Conservation (phyloP, 1,284 basidiomycete genomes). For the Trichosporon ovoides region DNA sequence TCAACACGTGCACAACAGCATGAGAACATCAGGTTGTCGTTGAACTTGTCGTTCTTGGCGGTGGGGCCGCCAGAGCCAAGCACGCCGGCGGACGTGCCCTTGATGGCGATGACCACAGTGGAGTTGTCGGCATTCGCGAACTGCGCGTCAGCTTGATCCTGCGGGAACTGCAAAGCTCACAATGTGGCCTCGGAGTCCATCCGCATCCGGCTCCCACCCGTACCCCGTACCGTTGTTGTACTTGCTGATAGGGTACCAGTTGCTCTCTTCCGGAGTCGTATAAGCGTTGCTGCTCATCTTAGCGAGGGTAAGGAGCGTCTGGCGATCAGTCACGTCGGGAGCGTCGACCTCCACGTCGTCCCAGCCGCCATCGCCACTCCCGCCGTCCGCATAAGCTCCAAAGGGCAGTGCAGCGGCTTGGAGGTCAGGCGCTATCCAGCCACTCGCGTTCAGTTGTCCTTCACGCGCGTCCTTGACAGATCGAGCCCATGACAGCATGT, state of each 20-base stretch:
- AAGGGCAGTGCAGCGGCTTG: background rate
- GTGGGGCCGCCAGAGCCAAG: conserved; percentile 81
- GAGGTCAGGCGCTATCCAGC: conserved; percentile 11
- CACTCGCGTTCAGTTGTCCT: conserved; percentile 10
- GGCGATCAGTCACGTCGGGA: conserved; percentile 64
- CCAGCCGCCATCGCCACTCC: conserved; percentile 48
- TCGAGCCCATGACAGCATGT: conserved; percentile 38
- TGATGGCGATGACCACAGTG: conserved; percentile 84
- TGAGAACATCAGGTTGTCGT: conserved; percentile 95
- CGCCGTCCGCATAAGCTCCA: background rate
- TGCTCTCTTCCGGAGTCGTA: conserved; percentile 56
- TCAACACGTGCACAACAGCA: conserved; percentile 94
- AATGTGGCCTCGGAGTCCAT: conserved; percentile 87
- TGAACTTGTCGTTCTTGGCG: conserved; percentile 81
- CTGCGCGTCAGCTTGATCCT: conserved; percentile 20
- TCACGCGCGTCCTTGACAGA: conserved; percentile 19
- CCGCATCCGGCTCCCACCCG: conserved; percentile 82
- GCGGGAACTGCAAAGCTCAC: conserved; percentile 20
- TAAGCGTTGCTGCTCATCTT: conserved; percentile 96
- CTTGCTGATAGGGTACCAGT: conserved; percentile 70
- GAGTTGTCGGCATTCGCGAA: conserved; percentile 78
- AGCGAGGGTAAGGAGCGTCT: conserved; percentile 74
- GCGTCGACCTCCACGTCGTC: conserved; percentile 52
- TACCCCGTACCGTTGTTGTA: conserved; percentile 72
- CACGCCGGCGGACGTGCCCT: conserved; percentile 80